These are phyloP conservation scores for Aspergillus costaricaensis DNA, from an alignment of 2,329 filamentous ascomycete genomes.

Conservation along the genomic window DNA sequence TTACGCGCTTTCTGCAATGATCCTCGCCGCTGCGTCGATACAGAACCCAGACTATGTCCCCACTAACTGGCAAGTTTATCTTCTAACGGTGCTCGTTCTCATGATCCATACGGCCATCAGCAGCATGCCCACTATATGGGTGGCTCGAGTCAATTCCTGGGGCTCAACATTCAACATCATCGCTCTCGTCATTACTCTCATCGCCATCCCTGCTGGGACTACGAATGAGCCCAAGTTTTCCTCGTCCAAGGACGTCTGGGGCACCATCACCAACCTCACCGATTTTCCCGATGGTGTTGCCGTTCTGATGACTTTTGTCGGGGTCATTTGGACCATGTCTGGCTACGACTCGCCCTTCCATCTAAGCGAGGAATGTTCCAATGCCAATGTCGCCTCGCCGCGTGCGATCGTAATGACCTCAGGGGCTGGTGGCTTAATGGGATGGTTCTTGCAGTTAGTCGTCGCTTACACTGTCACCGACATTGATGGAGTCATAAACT, in stretches of 20 bases:
- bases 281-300: conserved; percentile 68
- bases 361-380: conserved; percentile 73
- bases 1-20: conserved; percentile 69
- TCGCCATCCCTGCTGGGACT: conserved; percentile 66
- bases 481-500: conserved; percentile 60
- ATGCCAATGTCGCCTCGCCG: conserved; percentile 69
- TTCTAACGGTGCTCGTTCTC: conserved; percentile 68
- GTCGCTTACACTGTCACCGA: conserved; percentile 71
- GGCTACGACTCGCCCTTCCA: conserved; percentile 72
- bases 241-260: conserved; percentile 63
- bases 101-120: conserved; percentile 67
- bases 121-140: conserved; percentile 70
- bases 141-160: conserved; percentile 69
- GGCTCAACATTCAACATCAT: conserved; percentile 72
- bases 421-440: conserved; percentile 64
- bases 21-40: conserved; percentile 70
- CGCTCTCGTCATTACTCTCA: conserved; percentile 65
- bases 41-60: conserved; percentile 66
- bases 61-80: conserved; percentile 66
- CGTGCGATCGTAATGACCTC: conserved; percentile 72
- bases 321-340: conserved; percentile 69
- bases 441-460: conserved; percentile 73
- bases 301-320: conserved; percentile 70
- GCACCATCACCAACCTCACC: conserved; percentile 65
- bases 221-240: conserved; percentile 62